Evolutionary conservation across 345 rosid genomes (phyloP), one percentile per base, ranked within the genome.

Genomic region (Boechera stricta): DNA sequence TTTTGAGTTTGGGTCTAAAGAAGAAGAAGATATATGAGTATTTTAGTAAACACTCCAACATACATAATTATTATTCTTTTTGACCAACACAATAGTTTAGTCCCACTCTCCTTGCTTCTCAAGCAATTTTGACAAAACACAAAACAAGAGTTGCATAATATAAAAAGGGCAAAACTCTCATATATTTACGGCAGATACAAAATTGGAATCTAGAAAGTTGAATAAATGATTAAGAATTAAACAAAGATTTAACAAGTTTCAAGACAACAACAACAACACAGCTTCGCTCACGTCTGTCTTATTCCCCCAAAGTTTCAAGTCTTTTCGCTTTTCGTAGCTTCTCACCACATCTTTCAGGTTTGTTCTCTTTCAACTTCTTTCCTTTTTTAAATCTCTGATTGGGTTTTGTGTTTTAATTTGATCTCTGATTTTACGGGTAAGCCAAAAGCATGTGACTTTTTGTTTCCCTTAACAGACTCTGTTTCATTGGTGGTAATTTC

Each of bases 211-310:
- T 39, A 10, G 2, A 49, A 56, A 65, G 29, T 38, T 2, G 5
- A 65, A 71, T 29, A 54, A 39, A 39, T 39, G 13, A 57, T 38
- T 16, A 71, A 21, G 4, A 70, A 32, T 6, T 64, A 55, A 62
- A 60, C 54, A 69, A 68, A 62, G 15, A 21, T 26, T 29, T 48
- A 60, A 69, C 29, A 53, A 69, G 24, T 44, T 70, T 26, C 6
- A 75, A 66, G 39, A 47, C 73, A 57, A 26, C 41, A 18, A 64
- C 47, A 51, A 39, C 21, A 21, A 21, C 44, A 70, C 59, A 72
- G 72, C 35, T 72, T 72, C 29, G 55, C 77, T 72, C 81, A 72
- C 77, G 68, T 78, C 81, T 72, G 72, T 78, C 81, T 72, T 67
- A 49, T 57, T 58, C 57, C 9, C 24, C 10, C 48, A 65, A 72